Base-by-base conservation (phyloP, 345 rosid species). In the Acer yangbiense region DNA sequence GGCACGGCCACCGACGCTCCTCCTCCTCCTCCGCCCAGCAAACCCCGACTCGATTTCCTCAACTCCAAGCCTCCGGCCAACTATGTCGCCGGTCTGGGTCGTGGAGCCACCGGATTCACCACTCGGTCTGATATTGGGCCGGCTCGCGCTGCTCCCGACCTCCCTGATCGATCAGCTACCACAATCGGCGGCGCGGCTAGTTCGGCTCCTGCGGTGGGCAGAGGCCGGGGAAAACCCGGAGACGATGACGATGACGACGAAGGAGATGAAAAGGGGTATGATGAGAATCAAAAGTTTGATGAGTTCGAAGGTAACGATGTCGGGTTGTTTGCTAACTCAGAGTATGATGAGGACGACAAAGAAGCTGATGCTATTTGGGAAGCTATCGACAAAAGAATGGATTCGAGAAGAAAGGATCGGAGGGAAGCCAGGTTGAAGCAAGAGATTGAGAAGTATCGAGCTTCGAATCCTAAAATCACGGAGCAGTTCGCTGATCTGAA, bases 361-460 rank as follows among this genome's bases (percentile, higher is more conserved):
- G 98, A 95, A 77, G 99, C 99, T 1, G 98, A 95, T 86, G 96
- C 94, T 1, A 92, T 95, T 18, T 95, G 98, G 98, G 99, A 93
- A 64, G 90, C 90, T 9, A 90, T 95, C 29, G 97, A 95, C 70
- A 80, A 90, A 86, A 85, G 92, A 77, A 95, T 95, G 97, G 98
- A 95, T 85, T 95, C 91, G 1, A 82, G 99, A 79, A 86, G 99
- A 72, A 95, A 93, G 76, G 96, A 95, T 55, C 41, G 98, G 71
- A 86, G 97, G 67, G 98, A 95, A 81, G 98, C 95, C 0, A 91
- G 93, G 74, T 71, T 93, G 60, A 95, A 95, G 85, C 80, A 92
- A 84, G 98, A 93, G 69, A 95, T 95, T 4, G 98, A 95, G 82
- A 92, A 95, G 76, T 95, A 95, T 57, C 76, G 99, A 2, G 96